Base-by-base conservation (phyloP, 441 rosid genomes). In the Euphorbia schlechtendalii region DNA sequence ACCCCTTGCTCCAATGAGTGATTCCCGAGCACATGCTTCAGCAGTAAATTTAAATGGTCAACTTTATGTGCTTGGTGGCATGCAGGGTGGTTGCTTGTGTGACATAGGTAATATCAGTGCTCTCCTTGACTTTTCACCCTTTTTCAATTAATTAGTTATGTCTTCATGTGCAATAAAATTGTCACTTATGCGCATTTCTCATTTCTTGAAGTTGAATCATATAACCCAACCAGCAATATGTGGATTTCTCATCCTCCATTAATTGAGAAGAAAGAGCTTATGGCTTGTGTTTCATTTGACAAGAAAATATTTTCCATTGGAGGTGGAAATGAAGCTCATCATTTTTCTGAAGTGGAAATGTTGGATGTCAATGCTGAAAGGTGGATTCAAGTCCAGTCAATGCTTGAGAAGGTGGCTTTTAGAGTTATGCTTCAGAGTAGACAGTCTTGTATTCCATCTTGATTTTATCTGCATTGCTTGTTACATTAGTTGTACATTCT, bases 341-440 rank as follows among this genome's bases (percentile, higher is more conserved):
- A 71, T 74, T 78, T 82, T 75, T 77, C 95, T 49, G 95, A 91
- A 53, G 95, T 91, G 62, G 98, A 89, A 81, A 86, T 87, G 89
- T 82, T 89, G 73, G 95, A 91, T 76, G 81, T 83, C 67, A 83
- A 81, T 71, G 65, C 86, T 22, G 96, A 90, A 55, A 77, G 56
- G 68, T 91, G 98, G 98, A 84, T 88, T 53, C 67, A 45, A 57
- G 60, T 84, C 25, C 79, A 72, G 51, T 84, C 98, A 43, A 82
- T 91, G 92, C 73, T 69, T 34, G 80, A 83, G 69, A 75, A 78
- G 96, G 96, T 87, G 63, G 38, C 22, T 27, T n/a, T 45, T 41
- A 7, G 53, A 62, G 11, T 8, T 20, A 17, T 12, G 4, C 49
- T 49, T 3, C 45, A 34, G 5, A 12, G 41, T 6, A 22, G 20